Evolutionary conservation across 2,329 filamentous ascomycete species (phyloP).

Genomic region (Microascus cirrosus): DNA sequence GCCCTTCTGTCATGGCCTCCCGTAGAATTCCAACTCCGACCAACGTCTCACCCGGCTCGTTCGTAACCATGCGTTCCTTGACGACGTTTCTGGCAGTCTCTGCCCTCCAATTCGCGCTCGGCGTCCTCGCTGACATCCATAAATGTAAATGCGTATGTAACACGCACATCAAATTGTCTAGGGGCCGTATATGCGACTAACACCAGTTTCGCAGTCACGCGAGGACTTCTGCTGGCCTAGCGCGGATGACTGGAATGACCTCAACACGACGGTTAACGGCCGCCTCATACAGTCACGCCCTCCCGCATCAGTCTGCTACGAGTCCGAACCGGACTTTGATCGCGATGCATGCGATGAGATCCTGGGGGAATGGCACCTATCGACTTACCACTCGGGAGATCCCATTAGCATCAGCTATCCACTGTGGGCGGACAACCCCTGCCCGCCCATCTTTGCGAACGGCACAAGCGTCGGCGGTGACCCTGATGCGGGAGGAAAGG

Average conservation of each 20-base stretch:
- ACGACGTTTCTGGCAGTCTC: too few species aligned
- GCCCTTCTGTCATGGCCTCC: too few species aligned
- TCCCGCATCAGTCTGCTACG: slow-evolving; percentile 35
- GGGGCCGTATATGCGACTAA: too few species aligned
- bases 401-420: slow-evolving; percentile 8
- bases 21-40: too few species aligned
- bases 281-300: slow-evolving; percentile 36
- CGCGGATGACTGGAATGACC: slow-evolving; percentile 24
- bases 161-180: too few species aligned
- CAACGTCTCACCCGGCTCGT: too few species aligned
- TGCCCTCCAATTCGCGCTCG: too few species aligned
- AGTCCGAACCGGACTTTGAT: slow-evolving; percentile 24
- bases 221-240: slow-evolving; percentile 33
- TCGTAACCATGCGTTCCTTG: too few species aligned
- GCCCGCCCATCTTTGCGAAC: slow-evolving; percentile 20
- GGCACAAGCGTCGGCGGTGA: slow-evolving; percentile 16
- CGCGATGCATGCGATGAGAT: slow-evolving; percentile 22
- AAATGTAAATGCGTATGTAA: too few species aligned
- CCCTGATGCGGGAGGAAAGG: slow-evolving; percentile 20
- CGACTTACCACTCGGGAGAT: slow-evolving; percentile 6
- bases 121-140: too few species aligned
- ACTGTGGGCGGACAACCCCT: slow-evolving; percentile 14
- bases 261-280: slow-evolving; percentile 36
- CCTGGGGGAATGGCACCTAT: slow-evolving; percentile 16
- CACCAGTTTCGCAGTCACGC: not conserved